Base-by-base conservation (phyloP, 1,284 basidiomycete genomes). In the Trichosporon coremiiforme region DNA sequence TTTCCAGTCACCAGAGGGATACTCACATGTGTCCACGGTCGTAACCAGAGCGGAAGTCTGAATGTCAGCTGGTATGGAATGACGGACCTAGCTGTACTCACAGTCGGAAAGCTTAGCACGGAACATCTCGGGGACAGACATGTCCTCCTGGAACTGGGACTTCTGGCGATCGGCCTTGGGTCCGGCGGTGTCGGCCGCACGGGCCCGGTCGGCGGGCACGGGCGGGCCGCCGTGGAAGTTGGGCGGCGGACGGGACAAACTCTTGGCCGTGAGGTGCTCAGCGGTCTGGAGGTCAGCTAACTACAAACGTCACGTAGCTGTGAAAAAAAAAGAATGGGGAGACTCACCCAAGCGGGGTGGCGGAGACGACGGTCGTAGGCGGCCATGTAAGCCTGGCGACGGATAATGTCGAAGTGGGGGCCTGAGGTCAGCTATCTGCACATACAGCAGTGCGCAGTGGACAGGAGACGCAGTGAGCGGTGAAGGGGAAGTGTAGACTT, bases 11-110 rank as follows among this genome's bases (percentile, higher is more conserved):
- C n/a, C n/a, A 3, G 0, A 25, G 15, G 33, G 17, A 17, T 9
- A 68, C 76, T 29, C 69, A 78, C 95, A 99, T 98, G 83, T 99
- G 96, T 60, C 96, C 97, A 17, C 96, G 89, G 80, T 98, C 96
- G 82, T 98, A 99, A 13, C 96, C 96, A 76, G 92, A 95, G 70
- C 88, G 87, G 83, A 98, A 96, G 82, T 98, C 87, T 82, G 65
- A 4, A n/a, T 2, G 64, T 73, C 68, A 71, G 66, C 45, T n/a
- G n/a, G n/a, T n/a, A n/a, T n/a, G n/a, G n/a, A n/a, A n/a, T n/a
- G n/a, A n/a, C n/a, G n/a, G n/a, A n/a, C n/a, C n/a, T n/a, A 4
- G 15, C 41, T 17, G 10, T 10, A 76, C 83, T 68, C 65, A 83
- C 83, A 96, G 80, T 98, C 94, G 75, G 90, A 86, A 74, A 98